Evolutionary conservation across 106 monocot genomes (phyloP).

Genomic region (Amphibolis antarctica): DNA sequence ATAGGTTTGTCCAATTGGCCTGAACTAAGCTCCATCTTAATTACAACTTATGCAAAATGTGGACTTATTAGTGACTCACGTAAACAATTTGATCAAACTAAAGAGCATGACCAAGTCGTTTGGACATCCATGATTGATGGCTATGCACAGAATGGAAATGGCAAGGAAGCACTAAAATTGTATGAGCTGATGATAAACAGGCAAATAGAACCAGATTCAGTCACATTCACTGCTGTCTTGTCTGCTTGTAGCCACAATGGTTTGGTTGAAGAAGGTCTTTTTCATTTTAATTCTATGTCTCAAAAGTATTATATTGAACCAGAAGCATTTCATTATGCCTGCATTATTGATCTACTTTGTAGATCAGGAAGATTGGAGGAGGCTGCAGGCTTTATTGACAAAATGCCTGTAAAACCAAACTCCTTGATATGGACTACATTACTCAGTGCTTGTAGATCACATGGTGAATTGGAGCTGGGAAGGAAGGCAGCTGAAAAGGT

Average conservation of each 20-base stretch:
- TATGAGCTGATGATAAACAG: conserved; percentile 38
- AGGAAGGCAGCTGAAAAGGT: conserved; percentile 37
- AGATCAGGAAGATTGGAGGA: conserved; percentile 50
- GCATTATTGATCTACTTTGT: conserved; percentile 56
- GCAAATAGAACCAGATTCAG: conserved; percentile 38
- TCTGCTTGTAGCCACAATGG: conserved; percentile 60
- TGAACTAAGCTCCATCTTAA: conserved; percentile 36
- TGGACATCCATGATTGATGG: conserved; percentile 66
- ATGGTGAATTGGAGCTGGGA: conserved; percentile 51
- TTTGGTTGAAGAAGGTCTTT: conserved; percentile 49
- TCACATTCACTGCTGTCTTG: conserved; percentile 38
- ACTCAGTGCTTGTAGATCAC: conserved; percentile 56
- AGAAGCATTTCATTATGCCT: conserved; percentile 36
- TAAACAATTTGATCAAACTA: conserved; percentile 32
- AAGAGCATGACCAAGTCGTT: conserved; percentile 36
- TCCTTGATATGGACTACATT: conserved; percentile 49
- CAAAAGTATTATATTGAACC: conserved; percentile 39
- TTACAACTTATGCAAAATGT: conserved; percentile 58
- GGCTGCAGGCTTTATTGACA: conserved; percentile 37
- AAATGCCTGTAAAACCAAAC: conserved; percentile 38
- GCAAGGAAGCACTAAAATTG: conserved; percentile 36
- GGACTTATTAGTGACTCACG: conserved; percentile 40
- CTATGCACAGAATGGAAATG: conserved; percentile 61
- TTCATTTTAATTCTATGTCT: conserved; percentile 43
- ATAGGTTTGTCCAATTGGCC: conserved; percentile 19